Evolutionary conservation across 2,329 filamentous ascomycete genomes (phyloP).

Genomic region (Aspergillus aculeatinus): DNA sequence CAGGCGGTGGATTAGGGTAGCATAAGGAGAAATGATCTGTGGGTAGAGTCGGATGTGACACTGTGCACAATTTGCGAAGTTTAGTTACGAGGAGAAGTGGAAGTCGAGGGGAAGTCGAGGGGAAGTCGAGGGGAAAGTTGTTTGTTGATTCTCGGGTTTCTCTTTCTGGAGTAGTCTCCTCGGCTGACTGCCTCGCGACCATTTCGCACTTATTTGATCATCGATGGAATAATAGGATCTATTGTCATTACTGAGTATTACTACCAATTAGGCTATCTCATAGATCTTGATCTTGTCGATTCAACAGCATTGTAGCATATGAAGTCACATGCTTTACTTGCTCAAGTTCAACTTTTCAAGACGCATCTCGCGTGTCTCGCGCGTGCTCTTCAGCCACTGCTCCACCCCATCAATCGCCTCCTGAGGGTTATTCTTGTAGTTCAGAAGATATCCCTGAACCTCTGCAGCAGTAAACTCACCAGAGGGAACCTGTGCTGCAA

Average conservation of each 20-base stretch:
- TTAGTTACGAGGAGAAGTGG: no score
- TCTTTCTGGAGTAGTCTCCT: no score
- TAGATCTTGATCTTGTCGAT: background rate
- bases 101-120: no score
- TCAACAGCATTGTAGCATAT: background rate
- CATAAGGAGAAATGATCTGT: no score
- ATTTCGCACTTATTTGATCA: no score
- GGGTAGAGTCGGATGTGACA: no score
- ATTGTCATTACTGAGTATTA: background rate
- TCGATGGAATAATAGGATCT: background rate
- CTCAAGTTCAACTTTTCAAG: background rate
- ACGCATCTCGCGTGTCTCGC: constrained; percentile 23
- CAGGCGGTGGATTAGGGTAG: no score
- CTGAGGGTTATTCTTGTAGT: constrained; percentile 34
- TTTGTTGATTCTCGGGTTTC: no score
- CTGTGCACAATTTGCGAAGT: no score
- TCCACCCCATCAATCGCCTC: constrained; percentile 31
- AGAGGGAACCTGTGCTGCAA: constrained; percentile 33
- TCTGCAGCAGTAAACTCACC: constrained; percentile 41
- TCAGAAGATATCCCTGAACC: constrained; percentile 43
- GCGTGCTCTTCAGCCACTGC: constrained; percentile 33
- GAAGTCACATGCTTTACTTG: background rate
- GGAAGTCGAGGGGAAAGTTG: no score
- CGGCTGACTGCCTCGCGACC: no score
- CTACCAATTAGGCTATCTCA: background rate